Evolutionary conservation across 2,329 filamentous ascomycete species (phyloP).

Genomic region (Aaosphaeria pasadenensis): DNA sequence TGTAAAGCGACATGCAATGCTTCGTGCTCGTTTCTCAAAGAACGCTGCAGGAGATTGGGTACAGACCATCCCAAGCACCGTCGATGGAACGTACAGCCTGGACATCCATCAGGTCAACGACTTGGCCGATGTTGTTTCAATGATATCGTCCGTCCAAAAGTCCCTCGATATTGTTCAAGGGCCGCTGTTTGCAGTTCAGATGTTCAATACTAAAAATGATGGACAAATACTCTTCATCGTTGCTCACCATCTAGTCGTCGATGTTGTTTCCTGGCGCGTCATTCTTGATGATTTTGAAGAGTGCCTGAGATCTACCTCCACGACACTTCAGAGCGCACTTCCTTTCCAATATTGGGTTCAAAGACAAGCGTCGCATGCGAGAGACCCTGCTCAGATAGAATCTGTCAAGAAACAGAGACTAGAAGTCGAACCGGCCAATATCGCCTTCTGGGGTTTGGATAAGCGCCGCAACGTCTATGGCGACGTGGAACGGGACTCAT

Average conservation of each 20-base stretch:
- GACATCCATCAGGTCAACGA: constrained; percentile 9
- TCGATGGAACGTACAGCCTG: constrained; percentile 17
- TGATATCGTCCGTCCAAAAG: constrained; percentile 21
- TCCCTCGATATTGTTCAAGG: constrained; percentile 25
- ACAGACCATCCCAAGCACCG: constrained; percentile 14
- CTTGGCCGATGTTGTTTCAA: constrained; percentile 6
- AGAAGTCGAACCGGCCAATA: constrained; percentile 15
- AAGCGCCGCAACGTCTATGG: constrained; percentile 25
- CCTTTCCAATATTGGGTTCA: constrained; percentile 30
- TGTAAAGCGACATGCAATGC: constrained; percentile 30
- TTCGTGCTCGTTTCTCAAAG: constrained; percentile 27
- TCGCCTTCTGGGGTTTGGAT: constrained; percentile 30
- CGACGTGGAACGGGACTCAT: constrained; percentile 27
- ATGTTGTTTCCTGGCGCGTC: constrained; percentile 33
- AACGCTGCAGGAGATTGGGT: constrained; percentile 14
- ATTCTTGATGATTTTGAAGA: constrained; percentile 32
- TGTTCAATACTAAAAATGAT: constrained; percentile 12
- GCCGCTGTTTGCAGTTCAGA: constrained; percentile 25
- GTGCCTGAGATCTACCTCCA: constrained; percentile 12
- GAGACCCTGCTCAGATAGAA: constrained; percentile 7
- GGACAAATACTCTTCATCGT: constrained; percentile 27
- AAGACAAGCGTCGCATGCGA: constrained; percentile 19
- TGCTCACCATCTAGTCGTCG: constrained; percentile 31
- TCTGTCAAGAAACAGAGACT: constrained; percentile 9
- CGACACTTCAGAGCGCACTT: constrained; percentile 16